Percentiles rank a stretch among this genome's conserved stretches.
phyloP scores from a whole-genome alignment of 352 stramenopile species.

The Peronosclerospora sorghi region DNA sequence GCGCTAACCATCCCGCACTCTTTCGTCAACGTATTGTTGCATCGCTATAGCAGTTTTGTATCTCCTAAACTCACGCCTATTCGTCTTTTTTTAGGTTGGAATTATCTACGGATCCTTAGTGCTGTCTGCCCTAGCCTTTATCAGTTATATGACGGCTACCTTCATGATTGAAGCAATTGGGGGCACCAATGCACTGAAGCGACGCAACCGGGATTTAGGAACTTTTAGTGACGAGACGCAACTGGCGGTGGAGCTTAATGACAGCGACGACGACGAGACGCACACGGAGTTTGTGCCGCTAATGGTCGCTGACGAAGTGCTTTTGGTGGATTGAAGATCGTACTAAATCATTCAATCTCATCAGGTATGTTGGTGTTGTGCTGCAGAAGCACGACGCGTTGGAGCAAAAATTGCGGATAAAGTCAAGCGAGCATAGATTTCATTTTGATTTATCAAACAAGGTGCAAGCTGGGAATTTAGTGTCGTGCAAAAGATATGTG shows the following conservation, averaged over 20 bases:
- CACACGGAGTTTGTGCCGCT: conserved; percentile 64
- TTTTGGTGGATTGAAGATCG: conserved; percentile 9
- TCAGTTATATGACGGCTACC: conserved; percentile 77
- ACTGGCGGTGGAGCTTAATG: conserved; percentile 17
- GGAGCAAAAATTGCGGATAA: conserved; percentile 33
- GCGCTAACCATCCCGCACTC: conserved; percentile 80
- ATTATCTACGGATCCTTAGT: conserved; percentile 63
- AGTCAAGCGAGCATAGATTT: conserved; percentile 22
- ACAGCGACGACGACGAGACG: conserved; percentile 31
- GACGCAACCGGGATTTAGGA: conserved; percentile 33
- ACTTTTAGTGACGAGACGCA: conserved; percentile 18
- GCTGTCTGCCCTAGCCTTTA: conserved; percentile 41
- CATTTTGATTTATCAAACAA: conserved; percentile 74
- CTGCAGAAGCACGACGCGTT: conserved; percentile 46
- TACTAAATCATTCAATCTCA: conserved; percentile 5
- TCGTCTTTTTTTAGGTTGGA: conserved; percentile 28
- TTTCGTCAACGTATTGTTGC: conserved; percentile 52
- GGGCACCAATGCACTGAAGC: conserved; percentile 66
- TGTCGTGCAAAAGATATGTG: neutral
- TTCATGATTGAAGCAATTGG: conserved; percentile 83
- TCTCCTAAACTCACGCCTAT: neutral
- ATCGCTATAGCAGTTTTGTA: neutral
- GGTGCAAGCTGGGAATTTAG: conserved; percentile 13
- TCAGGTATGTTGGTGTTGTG: conserved; percentile 4
- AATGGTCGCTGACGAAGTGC: conserved; percentile 69